Evolutionary conservation across 495 filamentous ascomycete genomes (phyloP).

Genomic region (Bryoglossum gracile): DNA sequence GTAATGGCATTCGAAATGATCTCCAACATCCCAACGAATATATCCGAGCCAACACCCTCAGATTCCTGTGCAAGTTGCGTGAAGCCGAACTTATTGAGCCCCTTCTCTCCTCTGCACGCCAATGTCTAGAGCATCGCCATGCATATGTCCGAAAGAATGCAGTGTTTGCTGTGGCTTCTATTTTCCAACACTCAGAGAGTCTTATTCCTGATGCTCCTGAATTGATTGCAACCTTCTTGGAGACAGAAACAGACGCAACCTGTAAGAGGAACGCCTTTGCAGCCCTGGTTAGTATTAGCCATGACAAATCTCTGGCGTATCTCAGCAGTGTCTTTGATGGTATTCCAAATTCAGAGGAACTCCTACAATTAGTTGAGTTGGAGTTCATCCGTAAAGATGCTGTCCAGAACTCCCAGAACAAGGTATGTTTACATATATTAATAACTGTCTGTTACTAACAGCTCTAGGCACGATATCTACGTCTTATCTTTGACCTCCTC

Average conservation of each 20-base stretch:
- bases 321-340: constrained; percentile 87
- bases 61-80: constrained; percentile 93
- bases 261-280: constrained; percentile 99
- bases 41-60: constrained; percentile 90
- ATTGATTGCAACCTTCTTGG: constrained; percentile 82
- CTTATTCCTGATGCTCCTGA: constrained; percentile 96
- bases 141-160: constrained; percentile 98
- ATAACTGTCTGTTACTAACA: constrained; percentile 28
- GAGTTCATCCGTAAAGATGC: constrained; percentile 98
- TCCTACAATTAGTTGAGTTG: constrained; percentile 86
- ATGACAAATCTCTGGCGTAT: constrained; percentile 87
- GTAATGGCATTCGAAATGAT: constrained; percentile 97
- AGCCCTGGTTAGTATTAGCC: constrained; percentile 82
- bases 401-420: constrained; percentile 87
- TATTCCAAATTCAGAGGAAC: constrained; percentile 88
- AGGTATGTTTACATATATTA: constrained; percentile 46
- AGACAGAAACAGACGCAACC: constrained; percentile 85
- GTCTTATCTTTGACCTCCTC: constrained; percentile 92
- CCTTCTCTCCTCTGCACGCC: constrained; percentile 80
- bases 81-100: constrained; percentile 96
- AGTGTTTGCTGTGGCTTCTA: constrained; percentile 88
- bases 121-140: constrained; percentile 91
- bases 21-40: constrained; percentile 98
- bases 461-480: constrained; percentile 71
- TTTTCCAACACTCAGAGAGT: constrained; percentile 82